Conservation (phyloP, 169 alveolate genomes). For the Cyclospora cayetanensis region DNA sequence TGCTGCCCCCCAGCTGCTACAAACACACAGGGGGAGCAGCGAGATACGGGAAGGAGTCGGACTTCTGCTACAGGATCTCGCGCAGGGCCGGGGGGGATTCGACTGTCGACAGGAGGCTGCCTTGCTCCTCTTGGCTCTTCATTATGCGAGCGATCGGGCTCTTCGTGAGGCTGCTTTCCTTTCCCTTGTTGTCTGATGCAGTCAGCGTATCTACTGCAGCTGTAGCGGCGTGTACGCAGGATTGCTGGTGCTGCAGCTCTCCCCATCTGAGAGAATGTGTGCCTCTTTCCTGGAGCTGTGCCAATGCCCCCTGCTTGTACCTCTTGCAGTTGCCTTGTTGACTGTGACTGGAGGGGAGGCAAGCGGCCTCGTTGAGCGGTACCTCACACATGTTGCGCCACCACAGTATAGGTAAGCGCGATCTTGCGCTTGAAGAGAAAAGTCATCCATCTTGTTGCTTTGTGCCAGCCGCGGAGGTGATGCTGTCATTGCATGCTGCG, state of each 20-base stretch:
- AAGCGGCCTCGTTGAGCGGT: not conserved
- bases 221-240: not conserved
- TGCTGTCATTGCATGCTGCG: not conserved
- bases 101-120: not conserved
- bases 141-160: not conserved
- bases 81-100: slow-evolving; percentile 1
- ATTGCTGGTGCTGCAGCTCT: not conserved
- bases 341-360: not conserved
- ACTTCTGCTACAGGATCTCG: not conserved
- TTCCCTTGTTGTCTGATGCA: not conserved
- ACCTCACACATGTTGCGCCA: slow-evolving; percentile 3
- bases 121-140: not conserved
- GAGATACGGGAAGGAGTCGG: slow-evolving; percentile 2
- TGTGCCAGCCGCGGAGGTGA: too few species aligned
- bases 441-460: too few species aligned
- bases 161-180: slow-evolving; percentile 15
- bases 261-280: not conserved
- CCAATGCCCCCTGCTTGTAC: not conserved
- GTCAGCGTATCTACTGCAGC: not conserved
- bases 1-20: slow-evolving; percentile 23
- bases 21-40: slow-evolving; percentile 10
- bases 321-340: slow-evolving; percentile 25
- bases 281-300: not conserved
- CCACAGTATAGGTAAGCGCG: slow-evolving; percentile 17
- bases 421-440: too few species aligned